Conservation (phyloP, 2,329 filamentous ascomycete genomes). For the Blastomyces percursus region DNA sequence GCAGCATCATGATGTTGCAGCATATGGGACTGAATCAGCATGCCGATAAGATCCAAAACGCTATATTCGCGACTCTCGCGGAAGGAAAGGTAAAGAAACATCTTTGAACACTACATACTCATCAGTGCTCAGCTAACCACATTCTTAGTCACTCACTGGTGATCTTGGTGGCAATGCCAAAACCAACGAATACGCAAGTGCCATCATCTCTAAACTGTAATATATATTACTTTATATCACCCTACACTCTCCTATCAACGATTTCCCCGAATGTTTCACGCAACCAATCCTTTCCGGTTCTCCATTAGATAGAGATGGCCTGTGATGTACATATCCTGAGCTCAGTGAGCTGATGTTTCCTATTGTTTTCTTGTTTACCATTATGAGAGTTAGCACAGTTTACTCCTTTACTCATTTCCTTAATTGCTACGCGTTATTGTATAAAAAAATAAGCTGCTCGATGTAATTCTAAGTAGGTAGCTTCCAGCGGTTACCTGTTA, state of each 20-base stretch:
- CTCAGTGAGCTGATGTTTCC: not conserved
- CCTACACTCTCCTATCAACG: slow-evolving; percentile 19
- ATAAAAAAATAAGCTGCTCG: not conserved
- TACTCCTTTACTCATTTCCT: not conserved
- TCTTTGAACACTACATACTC: not conserved
- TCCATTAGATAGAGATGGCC: slow-evolving; percentile 4
- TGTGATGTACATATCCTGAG: not conserved
- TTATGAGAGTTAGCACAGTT: slow-evolving; percentile 3
- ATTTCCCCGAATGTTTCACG: slow-evolving; percentile 18
- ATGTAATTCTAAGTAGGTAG: not conserved
- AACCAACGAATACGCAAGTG: slow-evolving; percentile 85
- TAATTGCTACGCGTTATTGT: slow-evolving; percentile 4
- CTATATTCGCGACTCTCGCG: slow-evolving; percentile 86
- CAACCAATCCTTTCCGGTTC: not conserved
- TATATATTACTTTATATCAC: slow-evolving; percentile 9
- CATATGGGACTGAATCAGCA: slow-evolving; percentile 88
- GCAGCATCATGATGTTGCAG: slow-evolving; percentile 98
- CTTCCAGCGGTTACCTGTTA: not conserved
- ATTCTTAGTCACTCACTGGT: slow-evolving; percentile 61
- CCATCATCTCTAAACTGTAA: slow-evolving; percentile 65
- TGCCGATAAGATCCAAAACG: slow-evolving; percentile 79
- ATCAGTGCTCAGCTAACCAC: not conserved
- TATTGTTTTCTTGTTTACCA: not conserved
- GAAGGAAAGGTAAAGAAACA: slow-evolving; percentile 66
- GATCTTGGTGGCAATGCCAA: slow-evolving; percentile 94